Base-by-base conservation (phyloP, 306 rosid species). In the Medicago lupulina region DNA sequence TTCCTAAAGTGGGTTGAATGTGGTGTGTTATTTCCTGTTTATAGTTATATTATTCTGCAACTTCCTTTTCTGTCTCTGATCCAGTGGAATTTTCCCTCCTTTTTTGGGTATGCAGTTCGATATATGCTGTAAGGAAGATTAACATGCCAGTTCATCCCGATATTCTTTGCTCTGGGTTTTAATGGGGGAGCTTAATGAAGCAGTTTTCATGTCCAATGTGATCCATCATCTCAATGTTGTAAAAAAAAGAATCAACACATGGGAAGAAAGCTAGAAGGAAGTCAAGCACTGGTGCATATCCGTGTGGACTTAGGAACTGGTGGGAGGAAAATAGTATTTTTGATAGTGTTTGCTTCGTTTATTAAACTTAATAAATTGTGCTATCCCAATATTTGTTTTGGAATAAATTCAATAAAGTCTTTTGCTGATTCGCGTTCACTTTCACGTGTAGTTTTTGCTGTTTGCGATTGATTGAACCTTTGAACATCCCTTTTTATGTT, bases 251-350 rank as follows among this genome's bases (percentile, higher is more conserved):
- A 75, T 69, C 76, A 63, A 68, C 67, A 49, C 28, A 54, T 80
- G 71, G 73, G 72, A 64, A 39, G 40, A 73, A 60, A 36, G 62
- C 54, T 41, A 43, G 79, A 66, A 44, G 75, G 57, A 79, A 75
- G 14, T 38, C 64, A 69, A 71, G 46, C 67, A 39, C 21, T 66
- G 70, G 66, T 80, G 89, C 79, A 79, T 72, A 85, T 79, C 79
- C 72, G 15, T 40, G 18, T 57, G 59, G 66, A 58, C 49, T 46
- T 34, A 17, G 23, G 50, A 64, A 66, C 63, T 66, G 65, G 69
- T 71, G 13, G 51, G 43, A n/a, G 47, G 64, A 76, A 70, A 61
- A 67, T 67, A 69, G 73, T 16, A 16, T 77, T 77, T 18, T 16
- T 50, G 47, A 74, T 60, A 43, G 15, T 61, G 39, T 66, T 76